Base-by-base conservation (phyloP, 1,284 basidiomycete species). In the Meira nashicola region DNA sequence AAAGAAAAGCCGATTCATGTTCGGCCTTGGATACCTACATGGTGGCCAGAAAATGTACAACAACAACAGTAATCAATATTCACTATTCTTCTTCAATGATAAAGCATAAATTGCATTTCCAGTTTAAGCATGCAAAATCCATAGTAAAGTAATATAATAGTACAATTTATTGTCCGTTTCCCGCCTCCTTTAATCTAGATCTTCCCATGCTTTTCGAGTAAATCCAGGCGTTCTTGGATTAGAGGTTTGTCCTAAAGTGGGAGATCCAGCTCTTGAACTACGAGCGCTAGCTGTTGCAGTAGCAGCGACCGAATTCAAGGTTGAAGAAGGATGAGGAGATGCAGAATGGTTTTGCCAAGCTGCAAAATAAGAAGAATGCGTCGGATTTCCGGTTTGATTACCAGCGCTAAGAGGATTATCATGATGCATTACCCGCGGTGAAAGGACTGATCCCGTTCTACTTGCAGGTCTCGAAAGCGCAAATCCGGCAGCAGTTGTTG, bases 21-120 rank as follows among this genome's bases (percentile, higher is more conserved):
- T 39, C 57, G 55, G 56, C 68, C 70, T 0, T 72, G 60, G 59
- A 65, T 72, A 33, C 70, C 67, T 1, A 33, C 9, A 11, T 70
- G 68, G 68, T 72, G 70, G 70, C 68, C 68, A 8, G 52, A 64
- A 37, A 49, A 61, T 25, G 43, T 44, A 14, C 25, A 55, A 11
- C 41, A 48, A 48, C 14, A n/a, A 48, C 17, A 21, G 46, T 23
- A 12, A 23, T 19, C 17, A 21, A 3, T 21, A 6, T 5, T 48
- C 19, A 21, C 17, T 48, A 48, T 21, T 21, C 44, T 9, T 17
- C 10, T 46, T 21, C 10, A 15, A 19, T 43, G 17, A 8, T 5
- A 48, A 5, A 48, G 17, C 46, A 48, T 19, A 6, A 43, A 43
- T 40, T 43, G 40, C 19, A 43, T 5, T 43, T 43, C 15, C 19